Base-by-base conservation (phyloP, 371 early-diverging fungal genomes). In the Dichotomocladium elegans region DNA sequence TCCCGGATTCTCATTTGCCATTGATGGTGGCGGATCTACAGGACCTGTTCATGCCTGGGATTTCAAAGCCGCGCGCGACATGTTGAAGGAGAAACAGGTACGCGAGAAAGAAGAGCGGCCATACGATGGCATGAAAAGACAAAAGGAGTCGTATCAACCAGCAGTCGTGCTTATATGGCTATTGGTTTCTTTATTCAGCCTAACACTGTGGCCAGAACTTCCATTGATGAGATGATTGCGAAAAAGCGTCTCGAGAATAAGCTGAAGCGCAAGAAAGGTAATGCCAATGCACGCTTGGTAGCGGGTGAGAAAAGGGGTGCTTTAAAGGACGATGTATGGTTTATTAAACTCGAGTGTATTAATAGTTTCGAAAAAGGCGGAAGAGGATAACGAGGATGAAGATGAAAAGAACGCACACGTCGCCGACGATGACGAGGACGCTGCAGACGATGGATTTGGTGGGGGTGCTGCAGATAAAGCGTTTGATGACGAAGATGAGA, bases 61-160 rank as follows among this genome's bases (percentile, higher is more conserved):
- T 57, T 93, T 96, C 55, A 81, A 84, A 4, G 80, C 82, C 40
- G 94, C 93, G 35, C 80, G 88, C 46, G 86, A 81, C 11, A 85
- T 86, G 56, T 69, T 92, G 25, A 89, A 86, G 60, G 60, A 71
- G 28, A 75, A 72, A 33, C 65, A 72, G 69, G 78, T 81, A 73
- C 34, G 44, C 35, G 22, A 9, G 22, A 12, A 6, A 37, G 0
- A 10, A 12, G n/a, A 34, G 12, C n/a, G 9, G 29, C 29, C n/a
- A 31, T 26, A n/a, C 34, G 4, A 17, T 29, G 0, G 10, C 3
- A n/a, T 44, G 30, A 15, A 22, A 11, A 3, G 6, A 9, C 10
- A 41, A 21, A 6, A 5, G 4, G 17, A 15, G 14, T 4, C 6
- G 10, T 41, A 24, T 12, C 12, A 24, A 33, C n/a, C 8, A n/a